Evolutionary conservation across 2,329 filamentous ascomycete genomes (phyloP).

Genomic region (Colletotrichum truncatum): DNA sequence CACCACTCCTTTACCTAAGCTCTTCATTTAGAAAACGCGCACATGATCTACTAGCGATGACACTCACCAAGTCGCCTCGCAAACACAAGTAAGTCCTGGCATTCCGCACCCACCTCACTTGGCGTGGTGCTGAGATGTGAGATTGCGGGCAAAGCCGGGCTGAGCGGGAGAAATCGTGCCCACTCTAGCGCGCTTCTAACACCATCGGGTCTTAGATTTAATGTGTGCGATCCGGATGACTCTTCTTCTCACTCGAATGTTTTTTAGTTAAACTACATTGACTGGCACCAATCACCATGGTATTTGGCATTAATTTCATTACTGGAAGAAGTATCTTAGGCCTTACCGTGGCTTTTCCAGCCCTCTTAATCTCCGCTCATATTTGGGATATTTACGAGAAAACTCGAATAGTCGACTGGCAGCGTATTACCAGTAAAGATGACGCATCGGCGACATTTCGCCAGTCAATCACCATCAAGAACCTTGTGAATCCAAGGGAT

Average conservation of each 20-base stretch:
- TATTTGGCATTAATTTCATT: neutral
- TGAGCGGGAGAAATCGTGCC: neutral
- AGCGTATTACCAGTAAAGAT: slow-evolving; percentile 28
- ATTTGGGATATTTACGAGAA: neutral
- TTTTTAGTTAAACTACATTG: no score
- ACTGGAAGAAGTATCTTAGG: neutral
- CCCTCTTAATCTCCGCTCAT: neutral
- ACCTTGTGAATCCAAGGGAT: slow-evolving; percentile 37
- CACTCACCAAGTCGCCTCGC: no score
- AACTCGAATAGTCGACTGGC: neutral
- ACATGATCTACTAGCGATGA: no score
- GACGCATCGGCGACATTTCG: slow-evolving; percentile 35
- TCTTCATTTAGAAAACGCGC: no score
- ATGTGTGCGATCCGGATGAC: no score
- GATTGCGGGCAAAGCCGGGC: neutral
- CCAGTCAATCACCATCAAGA: slow-evolving; percentile 34
- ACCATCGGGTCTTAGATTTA: no score
- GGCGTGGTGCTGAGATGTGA: no score
- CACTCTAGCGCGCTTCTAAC: neutral
- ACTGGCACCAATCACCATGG: neutral
- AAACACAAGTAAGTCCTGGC: no score
- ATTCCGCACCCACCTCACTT: no score
- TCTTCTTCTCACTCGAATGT: no score
- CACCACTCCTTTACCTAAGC: no score
- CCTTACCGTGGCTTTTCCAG: neutral